Evolutionary conservation across 2,329 filamentous ascomycete genomes (phyloP).

Genomic region (Coniochaeta ligniaria): DNA sequence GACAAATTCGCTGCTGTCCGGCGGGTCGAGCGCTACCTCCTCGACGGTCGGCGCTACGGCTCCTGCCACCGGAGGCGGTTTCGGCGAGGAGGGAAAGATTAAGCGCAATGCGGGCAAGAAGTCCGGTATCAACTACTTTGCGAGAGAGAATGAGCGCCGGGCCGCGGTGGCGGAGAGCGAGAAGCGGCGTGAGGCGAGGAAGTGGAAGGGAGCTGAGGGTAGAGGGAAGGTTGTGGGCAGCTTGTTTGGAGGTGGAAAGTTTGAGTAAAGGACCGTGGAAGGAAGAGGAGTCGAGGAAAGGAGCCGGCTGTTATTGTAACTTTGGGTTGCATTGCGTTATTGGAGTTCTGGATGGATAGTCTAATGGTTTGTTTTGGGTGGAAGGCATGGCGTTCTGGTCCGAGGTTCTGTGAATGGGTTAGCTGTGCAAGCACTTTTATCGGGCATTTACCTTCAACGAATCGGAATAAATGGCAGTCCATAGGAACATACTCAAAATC

Average conservation of each 20-base stretch:
- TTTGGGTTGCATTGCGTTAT: not conserved
- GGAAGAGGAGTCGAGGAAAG: not conserved
- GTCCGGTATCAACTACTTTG: slow-evolving; percentile 54
- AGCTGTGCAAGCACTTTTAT: too few species aligned
- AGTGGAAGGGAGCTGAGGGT: slow-evolving; percentile 49
- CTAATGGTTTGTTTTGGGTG: not conserved
- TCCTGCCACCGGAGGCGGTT: slow-evolving; percentile 5
- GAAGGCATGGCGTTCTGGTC: not conserved
- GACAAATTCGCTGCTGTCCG: slow-evolving; percentile 49
- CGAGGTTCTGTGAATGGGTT: not conserved
- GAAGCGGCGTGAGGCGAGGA: slow-evolving; percentile 49
- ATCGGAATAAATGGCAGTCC: not conserved
- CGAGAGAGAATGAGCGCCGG: slow-evolving; percentile 49
- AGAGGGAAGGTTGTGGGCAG: slow-evolving; percentile 50
- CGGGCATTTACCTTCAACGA: not conserved
- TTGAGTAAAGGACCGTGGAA: slow-evolving; percentile 29
- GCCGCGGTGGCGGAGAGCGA: slow-evolving; percentile 50
- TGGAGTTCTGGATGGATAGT: not conserved
- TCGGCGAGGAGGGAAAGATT: slow-evolving; percentile 45
- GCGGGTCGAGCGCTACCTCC: slow-evolving; percentile 14
- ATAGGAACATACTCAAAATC: too few species aligned
- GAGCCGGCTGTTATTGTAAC: not conserved
- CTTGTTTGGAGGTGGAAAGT: slow-evolving; percentile 49
- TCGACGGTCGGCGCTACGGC: not conserved
- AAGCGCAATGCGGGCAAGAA: slow-evolving; percentile 54